Percentiles rank a stretch among this genome's conserved stretches.
Evolutionary conservation across 768 basidiomycete genomes (phyloP).

Genomic region (Suillus hirtellus): DNA sequence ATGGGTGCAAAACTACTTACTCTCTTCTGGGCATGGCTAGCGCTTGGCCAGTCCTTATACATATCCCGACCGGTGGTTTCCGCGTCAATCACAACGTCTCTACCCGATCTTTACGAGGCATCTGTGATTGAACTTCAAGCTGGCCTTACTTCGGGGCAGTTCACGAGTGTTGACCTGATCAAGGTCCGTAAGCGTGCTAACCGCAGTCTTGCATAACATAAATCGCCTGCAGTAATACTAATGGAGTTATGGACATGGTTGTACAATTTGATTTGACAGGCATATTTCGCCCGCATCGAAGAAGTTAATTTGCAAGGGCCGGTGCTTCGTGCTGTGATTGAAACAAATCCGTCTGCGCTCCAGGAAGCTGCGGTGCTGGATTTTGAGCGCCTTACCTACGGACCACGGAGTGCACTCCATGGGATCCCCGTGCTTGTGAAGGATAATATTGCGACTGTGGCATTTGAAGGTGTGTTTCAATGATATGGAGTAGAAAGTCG

Average conservation of each 20-base stretch:
- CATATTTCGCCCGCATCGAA: slow-evolving; percentile 43
- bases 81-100: slow-evolving; percentile 17
- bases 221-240: not conserved
- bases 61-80: slow-evolving; percentile 1
- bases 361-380: slow-evolving; percentile 36
- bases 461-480: slow-evolving; percentile 23
- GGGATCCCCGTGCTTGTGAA: slow-evolving; percentile 42
- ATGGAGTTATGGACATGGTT: not conserved
- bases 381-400: slow-evolving; percentile 28
- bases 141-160: slow-evolving; percentile 36
- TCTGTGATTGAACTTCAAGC: slow-evolving; percentile 39
- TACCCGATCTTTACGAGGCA: slow-evolving; percentile 45
- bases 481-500: no score
- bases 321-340: slow-evolving; percentile 39
- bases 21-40: slow-evolving; percentile 6
- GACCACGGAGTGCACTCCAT: slow-evolving; percentile 35
- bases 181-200: slow-evolving; percentile 28
- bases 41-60: slow-evolving; percentile 3
- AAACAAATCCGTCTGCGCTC: slow-evolving; percentile 40
- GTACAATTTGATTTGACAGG: slow-evolving; percentile 24
- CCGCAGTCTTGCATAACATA: not conserved
- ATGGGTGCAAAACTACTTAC: slow-evolving; percentile 9
- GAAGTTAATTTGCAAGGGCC: slow-evolving; percentile 44
- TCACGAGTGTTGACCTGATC: slow-evolving; percentile 43
- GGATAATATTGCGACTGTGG: slow-evolving; percentile 34